phyloP scores from a whole-genome alignment of 371 early-diverging fungal species.

The Globomyces sp. region DNA sequence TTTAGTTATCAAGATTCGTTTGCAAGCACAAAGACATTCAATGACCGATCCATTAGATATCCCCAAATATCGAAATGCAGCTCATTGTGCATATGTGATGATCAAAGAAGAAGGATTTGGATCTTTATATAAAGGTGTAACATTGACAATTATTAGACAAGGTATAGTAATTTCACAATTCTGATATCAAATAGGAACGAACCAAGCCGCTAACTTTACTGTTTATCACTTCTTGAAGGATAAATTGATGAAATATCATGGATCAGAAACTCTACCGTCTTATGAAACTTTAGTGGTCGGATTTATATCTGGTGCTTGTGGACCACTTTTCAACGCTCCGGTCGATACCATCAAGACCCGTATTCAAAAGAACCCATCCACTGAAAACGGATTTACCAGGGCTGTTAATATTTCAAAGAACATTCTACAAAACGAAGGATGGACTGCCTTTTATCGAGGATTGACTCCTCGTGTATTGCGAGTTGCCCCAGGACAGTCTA shows the following conservation, averaged over 20 bases:
- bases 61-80: conserved; percentile 94
- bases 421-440: conserved; percentile 82
- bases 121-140: conserved; percentile 94
- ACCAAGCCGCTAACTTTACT: conserved; percentile 98
- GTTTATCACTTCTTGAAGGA: conserved; percentile 92
- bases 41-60: conserved; percentile 95
- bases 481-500: conserved; percentile 60
- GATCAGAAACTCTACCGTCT: conserved; percentile 80
- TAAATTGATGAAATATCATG: conserved; percentile 56
- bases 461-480: conserved; percentile 91
- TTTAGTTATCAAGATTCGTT: conserved; percentile 85
- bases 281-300: conserved; percentile 91
- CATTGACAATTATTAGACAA: conserved; percentile 92
- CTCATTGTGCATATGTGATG: conserved; percentile 90
- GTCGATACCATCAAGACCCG: conserved; percentile 98
- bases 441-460: conserved; percentile 93
- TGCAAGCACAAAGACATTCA: conserved; percentile 95
- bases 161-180: conserved; percentile 43
- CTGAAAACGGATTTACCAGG: conserved; percentile 76
- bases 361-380: conserved; percentile 79
- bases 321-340: conserved; percentile 94
- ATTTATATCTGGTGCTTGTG: conserved; percentile 87
- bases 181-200: conserved; percentile 66
- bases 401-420: conserved; percentile 72
- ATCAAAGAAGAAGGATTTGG: conserved; percentile 87